Percentiles rank a stretch among this genome's conserved stretches.
These are phyloP conservation scores for Ustilago hordei DNA, from an alignment of 1,284 basidiomycete genomes.

Conservation along the genomic window DNA sequence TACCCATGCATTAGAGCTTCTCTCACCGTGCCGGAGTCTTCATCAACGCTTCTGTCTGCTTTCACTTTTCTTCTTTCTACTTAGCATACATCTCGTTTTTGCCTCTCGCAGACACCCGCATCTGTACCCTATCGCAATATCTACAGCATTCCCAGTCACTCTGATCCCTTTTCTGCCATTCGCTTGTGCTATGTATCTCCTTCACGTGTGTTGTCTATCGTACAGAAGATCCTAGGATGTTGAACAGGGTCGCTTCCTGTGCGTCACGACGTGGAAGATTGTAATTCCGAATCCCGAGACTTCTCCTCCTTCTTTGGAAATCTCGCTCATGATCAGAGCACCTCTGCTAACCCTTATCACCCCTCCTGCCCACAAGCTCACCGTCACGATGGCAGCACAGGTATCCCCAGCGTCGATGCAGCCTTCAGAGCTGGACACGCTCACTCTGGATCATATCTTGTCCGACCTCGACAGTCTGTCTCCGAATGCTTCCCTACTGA, in stretches of 20 bases:
- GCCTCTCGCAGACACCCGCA: neutral
- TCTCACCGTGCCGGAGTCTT: neutral
- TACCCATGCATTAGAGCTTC: neutral
- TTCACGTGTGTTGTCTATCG: neutral
- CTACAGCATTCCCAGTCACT: slow-evolving; percentile 4
- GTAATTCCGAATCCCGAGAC: slow-evolving; percentile 8
- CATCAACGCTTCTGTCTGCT: neutral
- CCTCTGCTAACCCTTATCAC: neutral
- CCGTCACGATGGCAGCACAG: slow-evolving; percentile 8
- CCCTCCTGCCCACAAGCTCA: neutral
- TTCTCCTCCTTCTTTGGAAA: neutral
- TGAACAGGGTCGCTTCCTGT: neutral
- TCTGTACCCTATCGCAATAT: slow-evolving; percentile 16
- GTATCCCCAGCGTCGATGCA: neutral
- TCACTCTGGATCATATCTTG: slow-evolving; percentile 35
- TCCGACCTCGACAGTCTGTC: slow-evolving; percentile 22
- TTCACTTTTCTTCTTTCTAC: neutral
- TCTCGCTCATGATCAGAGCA: slow-evolving; percentile 4
- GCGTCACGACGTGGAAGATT: neutral
- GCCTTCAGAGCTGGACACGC: slow-evolving; percentile 13
- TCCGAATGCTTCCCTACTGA: slow-evolving; percentile 2
- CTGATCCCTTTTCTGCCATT: neutral
- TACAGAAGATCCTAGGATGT: neutral
- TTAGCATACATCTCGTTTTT: slow-evolving; percentile 8
- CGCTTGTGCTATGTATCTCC: neutral